Evolutionary conservation across 2,329 filamentous ascomycete species (phyloP), one percentile per base, ranked within the genome.

Genomic region (Penicillium sp.): DNA sequence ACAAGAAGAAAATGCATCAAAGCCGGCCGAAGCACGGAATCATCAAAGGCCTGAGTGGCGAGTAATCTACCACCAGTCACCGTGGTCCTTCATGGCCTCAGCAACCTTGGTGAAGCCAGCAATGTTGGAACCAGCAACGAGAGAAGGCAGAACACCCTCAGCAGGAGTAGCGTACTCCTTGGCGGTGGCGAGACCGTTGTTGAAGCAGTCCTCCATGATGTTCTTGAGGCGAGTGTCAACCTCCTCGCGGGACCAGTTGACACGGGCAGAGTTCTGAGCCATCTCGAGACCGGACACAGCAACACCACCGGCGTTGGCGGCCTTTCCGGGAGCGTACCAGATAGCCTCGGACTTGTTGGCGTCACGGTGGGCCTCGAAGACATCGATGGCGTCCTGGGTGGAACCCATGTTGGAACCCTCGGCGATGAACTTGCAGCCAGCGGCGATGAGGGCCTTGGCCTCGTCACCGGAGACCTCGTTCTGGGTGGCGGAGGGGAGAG

Each of bases 351-450:
- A 77, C 62, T 85, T 86, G 73, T 84, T 84, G 49, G 67, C 63
- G 73, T 81, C 75, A 68, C 82, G 86, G 66, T 92, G 85, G 68
- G 87, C 81, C 84, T 97, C 93, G 75, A 97, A 97, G 63, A 91
- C 81, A 69, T 96, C 90, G 69, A 99, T 97, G 65, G 93, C 93
- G 63, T 90, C 92, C 78, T 94, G 91, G 32, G 92, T 97, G 83
- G 92, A 97, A 62, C 94, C 94, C 94, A 99, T 97, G 86, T 97
- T 97, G 79, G 89, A 94, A 54, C 94, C 94, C 81, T 99, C 94
- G 55, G 94, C 94, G 64, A 97, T 88, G 81, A 91, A 95, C 74
- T 88, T 86, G 71, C 83, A 84, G 64, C 93, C 93, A 56, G 83
- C 84, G 47, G 83, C 83, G 56, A 97, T 85, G 43, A 97, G 85